phyloP scores from a whole-genome alignment of 352 stramenopile species.

The Phytopythium vexans region DNA sequence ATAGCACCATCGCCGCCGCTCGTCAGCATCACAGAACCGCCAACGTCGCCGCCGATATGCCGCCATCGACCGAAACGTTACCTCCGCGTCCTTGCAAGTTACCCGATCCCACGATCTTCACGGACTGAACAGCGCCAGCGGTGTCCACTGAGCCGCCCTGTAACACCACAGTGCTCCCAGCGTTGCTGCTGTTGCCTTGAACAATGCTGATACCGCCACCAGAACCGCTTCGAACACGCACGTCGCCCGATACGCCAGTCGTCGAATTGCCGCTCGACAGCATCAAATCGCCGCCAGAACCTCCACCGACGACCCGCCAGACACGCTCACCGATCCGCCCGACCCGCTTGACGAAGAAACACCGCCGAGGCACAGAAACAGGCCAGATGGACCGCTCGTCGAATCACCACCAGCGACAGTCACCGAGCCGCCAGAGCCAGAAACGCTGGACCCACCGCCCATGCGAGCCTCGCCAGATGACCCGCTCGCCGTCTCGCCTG shows the following conservation, averaged over 20 bases:
- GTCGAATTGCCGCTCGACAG: constrained; percentile 15
- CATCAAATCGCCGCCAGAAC: constrained; percentile 17
- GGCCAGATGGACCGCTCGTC: no score
- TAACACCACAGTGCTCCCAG: constrained; percentile 3
- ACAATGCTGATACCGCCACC: constrained; percentile 7
- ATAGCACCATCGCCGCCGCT: constrained; percentile 15
- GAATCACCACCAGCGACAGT: no score
- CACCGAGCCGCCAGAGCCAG: no score
- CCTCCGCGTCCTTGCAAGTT: constrained; percentile 1
- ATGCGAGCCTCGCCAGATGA: no score
- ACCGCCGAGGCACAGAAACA: no score
- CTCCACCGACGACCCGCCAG: constrained; percentile 17
- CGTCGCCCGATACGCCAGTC: constrained; percentile 12
- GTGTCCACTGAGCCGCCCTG: constrained; percentile 2
- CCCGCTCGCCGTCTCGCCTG: no score
- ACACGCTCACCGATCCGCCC: constrained; percentile 10
- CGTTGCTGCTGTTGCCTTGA: not conserved
- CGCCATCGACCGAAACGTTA: not conserved
- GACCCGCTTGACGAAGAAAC: constrained; percentile 13
- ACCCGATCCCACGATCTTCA: not conserved
- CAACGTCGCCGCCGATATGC: not conserved
- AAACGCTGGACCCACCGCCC: no score
- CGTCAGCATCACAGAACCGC: constrained; percentile 12
- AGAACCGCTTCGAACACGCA: constrained; percentile 12
- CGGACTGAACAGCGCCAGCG: constrained; percentile 4